Percentiles rank a stretch among this genome's conserved stretches.
phyloP scores from a whole-genome alignment of 225 moss, liverwort and hornwort genomes.

The Lunularia cruciata region DNA sequence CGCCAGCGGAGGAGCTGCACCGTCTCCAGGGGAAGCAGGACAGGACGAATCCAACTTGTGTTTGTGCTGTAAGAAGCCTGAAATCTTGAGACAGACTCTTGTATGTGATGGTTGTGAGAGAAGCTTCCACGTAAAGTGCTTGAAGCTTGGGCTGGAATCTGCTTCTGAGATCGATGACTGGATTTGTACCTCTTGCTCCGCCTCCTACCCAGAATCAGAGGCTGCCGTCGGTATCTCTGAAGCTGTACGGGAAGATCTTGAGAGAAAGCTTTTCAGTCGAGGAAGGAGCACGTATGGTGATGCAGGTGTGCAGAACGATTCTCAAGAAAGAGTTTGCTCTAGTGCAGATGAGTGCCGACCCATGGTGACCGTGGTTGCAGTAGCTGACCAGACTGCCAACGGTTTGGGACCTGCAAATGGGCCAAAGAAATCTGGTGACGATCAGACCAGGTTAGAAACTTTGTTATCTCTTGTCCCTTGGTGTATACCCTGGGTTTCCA shows the following conservation, averaged over 20 bases:
- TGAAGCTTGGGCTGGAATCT: conserved; percentile 23
- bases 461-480: too few relatives aligned
- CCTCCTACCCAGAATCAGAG: conserved; percentile 10
- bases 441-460: conserved; percentile 5
- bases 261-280: conserved; percentile 21
- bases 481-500: too few relatives aligned
- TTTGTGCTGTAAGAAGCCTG: conserved; percentile 38
- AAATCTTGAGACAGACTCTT: conserved; percentile 35
- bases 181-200: conserved; percentile 38
- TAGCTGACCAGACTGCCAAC: conserved; percentile 20
- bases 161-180: conserved; percentile 38
- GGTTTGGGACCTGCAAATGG: conserved; percentile 3
- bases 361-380: conserved; percentile 18
- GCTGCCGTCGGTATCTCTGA: conserved; percentile 16
- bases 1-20: conserved; percentile 32
- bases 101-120: conserved; percentile 45
- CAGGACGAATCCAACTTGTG: conserved; percentile 15
- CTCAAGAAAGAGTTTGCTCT: neutral
- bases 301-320: conserved; percentile 14
- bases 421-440: conserved; percentile 10
- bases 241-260: conserved; percentile 21
- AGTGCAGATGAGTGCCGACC: conserved; percentile 1
- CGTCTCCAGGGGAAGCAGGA: conserved; percentile 44
- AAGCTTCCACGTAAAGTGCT: conserved; percentile 41
- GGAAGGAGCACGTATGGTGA: conserved; percentile 12